phyloP scores from a whole-genome alignment of 768 basidiomycete genomes.

The Leccinum subgranulosum region DNA sequence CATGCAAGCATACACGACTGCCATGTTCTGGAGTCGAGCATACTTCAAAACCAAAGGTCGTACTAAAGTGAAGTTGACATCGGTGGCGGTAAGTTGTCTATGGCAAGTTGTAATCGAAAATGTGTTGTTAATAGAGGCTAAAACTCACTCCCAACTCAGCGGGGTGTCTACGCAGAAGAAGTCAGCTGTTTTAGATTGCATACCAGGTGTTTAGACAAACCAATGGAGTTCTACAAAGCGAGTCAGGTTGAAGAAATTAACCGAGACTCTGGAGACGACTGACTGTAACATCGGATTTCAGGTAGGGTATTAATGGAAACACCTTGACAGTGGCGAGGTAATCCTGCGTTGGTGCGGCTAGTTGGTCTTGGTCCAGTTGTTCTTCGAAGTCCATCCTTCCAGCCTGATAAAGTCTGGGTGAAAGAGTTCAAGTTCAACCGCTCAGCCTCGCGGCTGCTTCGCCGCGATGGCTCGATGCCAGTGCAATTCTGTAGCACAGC shows the following conservation, averaged over 20 bases:
- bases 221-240: slow-evolving; percentile 23
- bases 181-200: not conserved
- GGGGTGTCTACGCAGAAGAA: slow-evolving; percentile 51
- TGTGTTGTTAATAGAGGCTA: not conserved
- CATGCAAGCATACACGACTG: slow-evolving; percentile 72
- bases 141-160: slow-evolving; percentile 75
- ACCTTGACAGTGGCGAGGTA: slow-evolving; percentile 63
- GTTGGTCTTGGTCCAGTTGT: slow-evolving; percentile 24
- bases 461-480: too few relatives aligned
- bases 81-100: slow-evolving; percentile 80
- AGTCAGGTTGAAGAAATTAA: slow-evolving; percentile 6
- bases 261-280: slow-evolving; percentile 32
- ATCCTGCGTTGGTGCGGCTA: slow-evolving; percentile 55
- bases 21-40: slow-evolving; percentile 71
- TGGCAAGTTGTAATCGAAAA: slow-evolving; percentile 6
- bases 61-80: slow-evolving; percentile 78
- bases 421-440: not conserved
- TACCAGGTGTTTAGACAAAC: slow-evolving; percentile 12
- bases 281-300: slow-evolving; percentile 70
- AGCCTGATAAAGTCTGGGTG: not conserved
- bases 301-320: slow-evolving; percentile 73
- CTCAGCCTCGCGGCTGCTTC: not conserved
- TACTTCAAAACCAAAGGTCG: slow-evolving; percentile 78
- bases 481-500: not conserved
- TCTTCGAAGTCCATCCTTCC: slow-evolving; percentile 36